Evolutionary conservation across 108 stramenopile genomes (phyloP), one percentile per base, ranked within the genome.

Genomic region (Asterionellopsis glacialis): DNA sequence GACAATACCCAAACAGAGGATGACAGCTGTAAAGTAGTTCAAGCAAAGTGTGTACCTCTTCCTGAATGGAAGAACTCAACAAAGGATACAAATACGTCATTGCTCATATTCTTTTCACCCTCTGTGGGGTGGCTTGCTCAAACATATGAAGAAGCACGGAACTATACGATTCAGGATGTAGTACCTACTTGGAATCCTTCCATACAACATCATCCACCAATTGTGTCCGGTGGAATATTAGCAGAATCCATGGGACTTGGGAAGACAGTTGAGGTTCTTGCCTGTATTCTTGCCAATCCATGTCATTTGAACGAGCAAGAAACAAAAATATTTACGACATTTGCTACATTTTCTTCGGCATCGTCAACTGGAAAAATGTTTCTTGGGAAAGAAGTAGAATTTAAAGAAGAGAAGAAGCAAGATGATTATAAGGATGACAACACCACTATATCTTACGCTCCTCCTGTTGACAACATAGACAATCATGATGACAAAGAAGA

Each of bases 161-260:
- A 26, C 19, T 39, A 58, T 45, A 72, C 67, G 51, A 27, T 72
- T 23, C 60, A 64, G 11, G 43, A 19, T 49, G 51, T 39, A 1
- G 42, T 44, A 11, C 22, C 25, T 42, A 45, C 42, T 33, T 18
- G 22, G 11, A 50, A 21, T 18, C 33, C 24, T 7, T 14, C 57
- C 27, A 40, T 62, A 16, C 58, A 48, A 10, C 24, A 25, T 38
- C 15, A 23, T n/a, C n/a, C n/a, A 16, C 22, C 14, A 55, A 18
- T 48, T 52, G 12, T 54, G 39, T 12, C 40, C 0, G 85, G 82
- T 25, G 88, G 88, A 0, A 81, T 85, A 41, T 63, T 89, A 45
- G 82, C 82, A 9, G 88, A 89, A 48, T 57, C 55, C 42, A 89
- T 89, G 88, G 80, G 84, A 38, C 47, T 80, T 25, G 83, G 83